Conservation (phyloP, 352 stramenopile species). For the Globisporangium radiosum region DNA sequence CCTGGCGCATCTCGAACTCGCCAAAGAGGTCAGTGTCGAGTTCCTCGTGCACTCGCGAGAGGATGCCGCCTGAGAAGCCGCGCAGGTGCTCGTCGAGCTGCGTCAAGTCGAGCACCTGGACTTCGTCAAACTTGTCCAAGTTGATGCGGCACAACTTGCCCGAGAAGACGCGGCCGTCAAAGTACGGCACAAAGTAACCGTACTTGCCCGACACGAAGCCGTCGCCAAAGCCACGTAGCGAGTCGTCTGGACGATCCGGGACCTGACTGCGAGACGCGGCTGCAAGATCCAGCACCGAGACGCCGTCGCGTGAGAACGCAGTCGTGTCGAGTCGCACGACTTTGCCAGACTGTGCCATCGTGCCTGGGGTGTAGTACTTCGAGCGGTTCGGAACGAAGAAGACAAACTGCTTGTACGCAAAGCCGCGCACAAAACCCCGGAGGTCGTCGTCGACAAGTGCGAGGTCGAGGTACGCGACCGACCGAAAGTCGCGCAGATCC, state of each 20-base stretch:
- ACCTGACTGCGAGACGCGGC: constrained; percentile 55
- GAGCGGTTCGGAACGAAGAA: constrained; percentile 55
- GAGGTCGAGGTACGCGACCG: constrained; percentile 45
- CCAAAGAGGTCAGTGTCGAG: constrained; percentile 56
- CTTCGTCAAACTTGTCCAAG: constrained; percentile 70
- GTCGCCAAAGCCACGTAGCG: constrained; percentile 59
- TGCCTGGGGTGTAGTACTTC: constrained; percentile 18
- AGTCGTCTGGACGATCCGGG: constrained; percentile 45
- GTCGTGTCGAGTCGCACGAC: constrained; percentile 66
- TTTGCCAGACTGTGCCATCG: constrained; percentile 45
- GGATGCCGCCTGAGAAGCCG: constrained; percentile 44
- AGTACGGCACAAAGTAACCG: constrained; percentile 75
- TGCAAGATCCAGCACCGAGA: constrained; percentile 53
- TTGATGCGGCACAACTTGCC: constrained; percentile 77
- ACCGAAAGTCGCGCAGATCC: constrained; percentile 57
- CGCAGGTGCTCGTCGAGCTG: constrained; percentile 33
- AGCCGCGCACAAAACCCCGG: constrained; percentile 60
- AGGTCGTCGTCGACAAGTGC: constrained; percentile 36
- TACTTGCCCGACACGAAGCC: constrained; percentile 73
- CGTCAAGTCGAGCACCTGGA: constrained; percentile 65
- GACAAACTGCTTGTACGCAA: constrained; percentile 70
- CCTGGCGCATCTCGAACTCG: constrained; percentile 54
- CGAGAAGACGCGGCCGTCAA: constrained; percentile 56
- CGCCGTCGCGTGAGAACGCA: constrained; percentile 41
- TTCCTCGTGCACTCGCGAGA: constrained; percentile 36